phyloP scores from a whole-genome alignment of 73 alveolate species.

The Durusdinium trenchii region DNA sequence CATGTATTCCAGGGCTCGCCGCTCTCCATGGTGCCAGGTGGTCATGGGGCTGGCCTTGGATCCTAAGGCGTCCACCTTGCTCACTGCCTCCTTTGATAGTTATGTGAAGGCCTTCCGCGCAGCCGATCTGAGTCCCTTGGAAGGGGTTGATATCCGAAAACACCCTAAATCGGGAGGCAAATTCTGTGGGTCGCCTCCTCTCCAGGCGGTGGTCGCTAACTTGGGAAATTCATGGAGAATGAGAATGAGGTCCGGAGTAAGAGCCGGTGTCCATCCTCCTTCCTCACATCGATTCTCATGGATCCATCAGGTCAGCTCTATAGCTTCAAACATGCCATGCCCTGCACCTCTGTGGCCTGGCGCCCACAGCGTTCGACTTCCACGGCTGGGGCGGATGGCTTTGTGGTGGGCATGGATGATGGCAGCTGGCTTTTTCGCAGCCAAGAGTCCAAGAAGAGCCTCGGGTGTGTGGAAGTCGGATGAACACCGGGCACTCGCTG shows the following conservation, averaged over 20 bases:
- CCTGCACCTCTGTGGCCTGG: slow-evolving; percentile 35
- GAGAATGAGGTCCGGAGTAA: too few species aligned
- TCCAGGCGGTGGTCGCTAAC: too few species aligned
- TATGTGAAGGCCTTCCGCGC: background rate
- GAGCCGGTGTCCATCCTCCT: too few species aligned
- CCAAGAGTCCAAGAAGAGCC: background rate
- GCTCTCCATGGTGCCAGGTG: background rate
- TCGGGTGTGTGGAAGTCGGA: background rate
- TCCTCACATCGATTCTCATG: too few species aligned
- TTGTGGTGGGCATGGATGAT: background rate
- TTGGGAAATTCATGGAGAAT: too few species aligned
- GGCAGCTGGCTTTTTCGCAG: slow-evolving; percentile 29
- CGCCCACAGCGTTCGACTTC: too few species aligned
- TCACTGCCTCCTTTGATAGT: slow-evolving; percentile 6
- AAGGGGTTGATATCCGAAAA: too few species aligned
- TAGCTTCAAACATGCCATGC: background rate
- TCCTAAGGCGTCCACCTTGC: background rate
- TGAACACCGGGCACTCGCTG: background rate
- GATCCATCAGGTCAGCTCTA: too few species aligned
- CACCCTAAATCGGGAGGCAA: too few species aligned
- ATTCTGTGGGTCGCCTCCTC: too few species aligned
- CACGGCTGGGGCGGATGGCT: background rate
- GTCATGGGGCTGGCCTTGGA: slow-evolving; percentile 8
- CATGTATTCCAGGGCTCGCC: too few species aligned
- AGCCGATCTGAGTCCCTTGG: too few species aligned